phyloP scores from a whole-genome alignment of 306 rosid species.

The Malus fusca region DNA sequence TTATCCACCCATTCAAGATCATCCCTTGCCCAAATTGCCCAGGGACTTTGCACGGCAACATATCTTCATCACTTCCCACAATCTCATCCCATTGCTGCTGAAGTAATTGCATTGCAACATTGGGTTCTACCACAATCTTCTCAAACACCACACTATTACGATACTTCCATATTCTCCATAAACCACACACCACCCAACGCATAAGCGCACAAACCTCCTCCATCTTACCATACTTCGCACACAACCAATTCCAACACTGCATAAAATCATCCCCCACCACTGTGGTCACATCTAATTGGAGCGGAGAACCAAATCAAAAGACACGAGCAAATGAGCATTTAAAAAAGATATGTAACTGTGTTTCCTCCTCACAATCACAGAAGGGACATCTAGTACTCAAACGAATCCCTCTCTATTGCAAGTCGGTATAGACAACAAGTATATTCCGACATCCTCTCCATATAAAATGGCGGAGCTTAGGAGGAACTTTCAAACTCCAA shows the following conservation, averaged over 20 bases:
- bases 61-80: rapidly evolving
- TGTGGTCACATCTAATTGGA: not conserved
- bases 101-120: rapidly evolving
- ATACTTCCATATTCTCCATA: not conserved
- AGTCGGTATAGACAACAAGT: too few species aligned
- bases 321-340: not conserved
- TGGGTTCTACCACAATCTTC: not conserved
- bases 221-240: too few species aligned
- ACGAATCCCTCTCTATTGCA: too few species aligned
- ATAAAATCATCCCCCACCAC: not conserved
- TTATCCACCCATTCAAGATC: not conserved
- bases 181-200: not conserved
- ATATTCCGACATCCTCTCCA: too few species aligned
- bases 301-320: not conserved
- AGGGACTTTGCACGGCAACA: rapidly evolving
- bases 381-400: too few species aligned
- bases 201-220: too few species aligned
- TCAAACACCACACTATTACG: not conserved
- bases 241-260: not conserved
- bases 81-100: not conserved
- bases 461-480: too few species aligned
- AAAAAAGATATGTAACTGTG: too few species aligned
- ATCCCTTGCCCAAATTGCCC: too few species aligned
- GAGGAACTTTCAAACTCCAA: too few species aligned
- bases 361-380: too few species aligned